Evolutionary conservation across 1,284 basidiomycete species (phyloP).

Genomic region (Leccinum subfulvum): DNA sequence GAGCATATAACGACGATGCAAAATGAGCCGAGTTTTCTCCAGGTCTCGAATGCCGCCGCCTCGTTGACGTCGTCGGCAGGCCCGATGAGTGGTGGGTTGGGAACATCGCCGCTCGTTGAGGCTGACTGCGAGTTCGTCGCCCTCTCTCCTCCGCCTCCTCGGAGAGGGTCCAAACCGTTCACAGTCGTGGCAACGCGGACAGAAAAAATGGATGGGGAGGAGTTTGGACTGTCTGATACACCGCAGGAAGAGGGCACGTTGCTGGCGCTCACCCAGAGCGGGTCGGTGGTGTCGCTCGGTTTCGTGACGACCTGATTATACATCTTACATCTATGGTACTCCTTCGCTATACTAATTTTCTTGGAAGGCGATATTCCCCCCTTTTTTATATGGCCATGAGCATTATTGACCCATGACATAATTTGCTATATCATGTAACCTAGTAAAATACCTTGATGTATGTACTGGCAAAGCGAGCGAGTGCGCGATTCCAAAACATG

Average conservation of each 20-base stretch:
- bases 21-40: constrained; percentile 59
- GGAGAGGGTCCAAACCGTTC: constrained; percentile 26
- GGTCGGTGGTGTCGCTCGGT: constrained; percentile 34
- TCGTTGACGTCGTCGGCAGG: constrained; percentile 28
- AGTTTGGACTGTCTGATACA: constrained; percentile 3
- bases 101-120: constrained; percentile 8
- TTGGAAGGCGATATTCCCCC: constrained; percentile 12
- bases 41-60: constrained; percentile 45
- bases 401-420: neutral
- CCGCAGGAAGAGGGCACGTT: constrained; percentile 17
- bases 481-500: neutral
- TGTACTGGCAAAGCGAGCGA: neutral
- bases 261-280: constrained; percentile 13
- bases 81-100: neutral
- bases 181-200: constrained; percentile 2
- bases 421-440: neutral
- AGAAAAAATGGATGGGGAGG: constrained; percentile 18
- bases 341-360: constrained; percentile 13
- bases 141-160: constrained; percentile 32
- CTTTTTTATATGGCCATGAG: neutral
- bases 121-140: constrained; percentile 27
- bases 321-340: constrained; percentile 13
- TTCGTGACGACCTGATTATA: constrained; percentile 19
- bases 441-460: neutral
- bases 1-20: constrained; percentile 56